Conservation (phyloP, 345 rosid species). For the Eucalyptus microcorys region DNA sequence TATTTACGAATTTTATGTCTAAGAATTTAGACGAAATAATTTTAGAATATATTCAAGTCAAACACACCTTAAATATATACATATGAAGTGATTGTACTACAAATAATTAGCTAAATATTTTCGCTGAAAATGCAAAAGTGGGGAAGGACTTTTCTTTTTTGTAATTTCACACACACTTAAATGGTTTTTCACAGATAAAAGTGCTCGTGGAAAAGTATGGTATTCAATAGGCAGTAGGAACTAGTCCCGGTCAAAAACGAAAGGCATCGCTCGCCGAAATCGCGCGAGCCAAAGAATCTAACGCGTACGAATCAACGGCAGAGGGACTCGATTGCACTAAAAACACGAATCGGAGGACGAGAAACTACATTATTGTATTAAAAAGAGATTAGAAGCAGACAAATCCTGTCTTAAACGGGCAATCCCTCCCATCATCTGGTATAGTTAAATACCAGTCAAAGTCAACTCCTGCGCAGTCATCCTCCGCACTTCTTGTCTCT, state of each 20-base stretch:
- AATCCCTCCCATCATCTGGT: not conserved
- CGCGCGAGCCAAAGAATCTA: not conserved
- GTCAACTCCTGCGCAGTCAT: not conserved
- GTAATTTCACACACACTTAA: fast-evolving
- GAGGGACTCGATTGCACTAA: not conserved
- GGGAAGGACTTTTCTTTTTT: not conserved
- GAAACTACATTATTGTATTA: not conserved
- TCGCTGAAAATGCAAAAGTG: fast-evolving
- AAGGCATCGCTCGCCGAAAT: not conserved
- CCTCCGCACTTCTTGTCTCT: not conserved
- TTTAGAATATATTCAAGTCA: no score
- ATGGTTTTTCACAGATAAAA: not conserved
- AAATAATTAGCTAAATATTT: no score
- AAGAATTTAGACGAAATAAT: fast-evolving
- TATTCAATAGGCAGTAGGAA: not conserved
- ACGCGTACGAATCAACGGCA: not conserved
- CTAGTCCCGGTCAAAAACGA: not conserved
- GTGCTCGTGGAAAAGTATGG: not conserved
- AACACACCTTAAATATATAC: not conserved
- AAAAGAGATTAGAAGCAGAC: not conserved
- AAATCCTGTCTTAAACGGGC: not conserved
- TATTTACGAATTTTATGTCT: fast-evolving
- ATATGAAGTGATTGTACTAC: no score
- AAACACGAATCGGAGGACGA: not conserved
- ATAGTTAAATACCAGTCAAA: not conserved